These are phyloP conservation scores for Hemileccinum rubropunctum DNA, from an alignment of 768 basidiomycete genomes.

Conservation along the genomic window DNA sequence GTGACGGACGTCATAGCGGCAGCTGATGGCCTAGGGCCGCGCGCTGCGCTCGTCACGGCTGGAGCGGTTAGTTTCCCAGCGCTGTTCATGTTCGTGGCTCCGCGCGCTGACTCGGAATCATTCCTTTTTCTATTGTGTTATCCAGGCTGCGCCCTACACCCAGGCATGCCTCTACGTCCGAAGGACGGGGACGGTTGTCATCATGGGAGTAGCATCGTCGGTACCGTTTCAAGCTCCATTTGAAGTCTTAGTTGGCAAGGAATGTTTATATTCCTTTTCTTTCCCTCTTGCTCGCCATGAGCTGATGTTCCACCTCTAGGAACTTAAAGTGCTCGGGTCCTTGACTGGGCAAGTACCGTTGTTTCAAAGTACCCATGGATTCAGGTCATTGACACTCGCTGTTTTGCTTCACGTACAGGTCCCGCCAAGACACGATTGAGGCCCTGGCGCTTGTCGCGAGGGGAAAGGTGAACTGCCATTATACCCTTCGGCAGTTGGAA, in stretches of 20 bases:
- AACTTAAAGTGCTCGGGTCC: conserved; percentile 24
- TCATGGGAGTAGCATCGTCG: conserved; percentile 38
- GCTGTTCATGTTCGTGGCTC: not conserved
- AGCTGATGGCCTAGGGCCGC: conserved; percentile 44
- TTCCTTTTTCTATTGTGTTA: not conserved
- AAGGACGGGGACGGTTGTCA: conserved; percentile 38
- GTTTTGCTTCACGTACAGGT: conserved; percentile 17
- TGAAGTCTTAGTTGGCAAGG: conserved; percentile 30
- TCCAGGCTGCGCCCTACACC: not conserved
- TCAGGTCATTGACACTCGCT: not conserved
- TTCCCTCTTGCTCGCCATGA: not conserved
- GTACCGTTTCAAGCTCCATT: conserved; percentile 28
- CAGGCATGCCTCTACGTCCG: conserved; percentile 42
- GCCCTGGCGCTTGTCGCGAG: conserved; percentile 40
- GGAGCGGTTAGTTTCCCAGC: conserved; percentile 13
- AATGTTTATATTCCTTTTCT: not conserved
- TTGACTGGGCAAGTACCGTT: conserved; percentile 14
- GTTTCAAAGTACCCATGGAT: not conserved
- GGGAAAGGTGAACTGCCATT: conserved; percentile 33
- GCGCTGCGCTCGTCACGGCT: conserved; percentile 31
- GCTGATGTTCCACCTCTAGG: conserved; percentile 1
- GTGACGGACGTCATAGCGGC: conserved; percentile 37
- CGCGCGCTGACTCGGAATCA: not conserved
- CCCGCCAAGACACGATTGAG: conserved; percentile 45
- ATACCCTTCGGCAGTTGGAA: conserved; percentile 22